Percentiles rank a stretch among this genome's conserved stretches.
Conservation (phyloP, 23 red algal genomes). For the Gracilaria gracilis region DNA sequence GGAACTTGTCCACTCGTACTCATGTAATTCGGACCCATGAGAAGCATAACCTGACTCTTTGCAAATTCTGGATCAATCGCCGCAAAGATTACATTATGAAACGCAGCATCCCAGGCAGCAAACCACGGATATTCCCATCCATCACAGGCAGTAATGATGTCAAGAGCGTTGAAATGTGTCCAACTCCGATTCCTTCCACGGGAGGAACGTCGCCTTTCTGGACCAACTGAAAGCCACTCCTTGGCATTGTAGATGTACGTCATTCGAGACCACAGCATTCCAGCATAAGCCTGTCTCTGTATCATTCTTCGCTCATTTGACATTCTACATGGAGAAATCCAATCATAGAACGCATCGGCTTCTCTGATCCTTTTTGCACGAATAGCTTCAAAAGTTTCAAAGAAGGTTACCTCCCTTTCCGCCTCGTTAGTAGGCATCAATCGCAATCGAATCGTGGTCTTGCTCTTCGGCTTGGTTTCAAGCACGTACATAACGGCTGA, state of each 20-base stretch:
- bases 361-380: background rate
- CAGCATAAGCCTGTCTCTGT: constrained; percentile 2
- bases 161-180: constrained; percentile 4
- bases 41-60: constrained; percentile 6
- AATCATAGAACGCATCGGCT: background rate
- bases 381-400: background rate
- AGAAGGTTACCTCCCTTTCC: background rate
- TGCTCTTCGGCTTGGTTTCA: constrained; percentile 3
- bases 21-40: constrained; percentile 8
- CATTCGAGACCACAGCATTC: constrained; percentile 3
- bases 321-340: background rate
- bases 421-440: background rate
- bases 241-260: background rate
- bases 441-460: background rate
- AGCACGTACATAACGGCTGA: background rate
- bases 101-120: background rate
- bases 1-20: constrained; percentile 7
- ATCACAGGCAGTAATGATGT: background rate
- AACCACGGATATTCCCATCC: constrained; percentile 12
- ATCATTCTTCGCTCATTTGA: background rate
- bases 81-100: background rate
- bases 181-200: background rate
- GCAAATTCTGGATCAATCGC: constrained; percentile 5
- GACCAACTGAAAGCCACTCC: constrained; percentile 12
- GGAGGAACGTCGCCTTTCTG: constrained; percentile 12